Conservation (phyloP, 352 stramenopile species). For the Pythium scleroteichum region DNA sequence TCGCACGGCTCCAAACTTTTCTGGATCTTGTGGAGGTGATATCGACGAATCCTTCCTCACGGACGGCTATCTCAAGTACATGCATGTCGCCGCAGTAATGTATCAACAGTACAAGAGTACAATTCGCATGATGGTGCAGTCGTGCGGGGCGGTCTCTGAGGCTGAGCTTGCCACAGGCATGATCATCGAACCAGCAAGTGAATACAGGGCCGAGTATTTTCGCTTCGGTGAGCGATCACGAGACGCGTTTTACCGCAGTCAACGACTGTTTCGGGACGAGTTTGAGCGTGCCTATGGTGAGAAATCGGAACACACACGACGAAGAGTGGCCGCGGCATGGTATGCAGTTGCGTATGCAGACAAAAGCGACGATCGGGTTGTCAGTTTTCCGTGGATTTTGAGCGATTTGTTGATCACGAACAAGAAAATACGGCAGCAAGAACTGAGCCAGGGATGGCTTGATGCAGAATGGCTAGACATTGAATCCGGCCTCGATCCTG, state of each 20-base stretch:
- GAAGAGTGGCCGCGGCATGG: constrained; percentile 62
- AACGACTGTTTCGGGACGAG: constrained; percentile 45
- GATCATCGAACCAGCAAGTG: constrained; percentile 57
- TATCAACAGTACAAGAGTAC: constrained; percentile 73
- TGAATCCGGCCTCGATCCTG: neutral
- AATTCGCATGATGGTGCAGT: constrained; percentile 51
- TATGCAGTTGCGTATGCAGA: constrained; percentile 70
- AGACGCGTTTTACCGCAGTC: constrained; percentile 56
- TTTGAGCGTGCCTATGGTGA: constrained; percentile 38
- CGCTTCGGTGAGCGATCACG: constrained; percentile 73
- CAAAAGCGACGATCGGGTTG: constrained; percentile 24
- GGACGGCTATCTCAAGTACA: constrained; percentile 49
- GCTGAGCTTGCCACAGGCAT: constrained; percentile 74
- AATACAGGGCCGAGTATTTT: constrained; percentile 78
- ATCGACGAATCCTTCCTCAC: constrained; percentile 61
- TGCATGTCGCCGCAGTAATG: constrained; percentile 38
- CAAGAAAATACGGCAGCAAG: constrained; percentile 22
- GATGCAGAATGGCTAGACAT: too few species aligned
- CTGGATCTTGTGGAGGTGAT: constrained; percentile 12
- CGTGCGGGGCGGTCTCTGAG: constrained; percentile 63
- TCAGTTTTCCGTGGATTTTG: constrained; percentile 81
- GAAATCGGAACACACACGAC: constrained; percentile 24
- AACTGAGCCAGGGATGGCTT: too few species aligned
- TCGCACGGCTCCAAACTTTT: constrained; percentile 37
- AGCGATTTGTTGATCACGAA: constrained; percentile 54